Percentiles rank a stretch among this genome's conserved stretches.
Conservation (phyloP, 768 basidiomycete species). For the Hebeloma cylindrosporum region DNA sequence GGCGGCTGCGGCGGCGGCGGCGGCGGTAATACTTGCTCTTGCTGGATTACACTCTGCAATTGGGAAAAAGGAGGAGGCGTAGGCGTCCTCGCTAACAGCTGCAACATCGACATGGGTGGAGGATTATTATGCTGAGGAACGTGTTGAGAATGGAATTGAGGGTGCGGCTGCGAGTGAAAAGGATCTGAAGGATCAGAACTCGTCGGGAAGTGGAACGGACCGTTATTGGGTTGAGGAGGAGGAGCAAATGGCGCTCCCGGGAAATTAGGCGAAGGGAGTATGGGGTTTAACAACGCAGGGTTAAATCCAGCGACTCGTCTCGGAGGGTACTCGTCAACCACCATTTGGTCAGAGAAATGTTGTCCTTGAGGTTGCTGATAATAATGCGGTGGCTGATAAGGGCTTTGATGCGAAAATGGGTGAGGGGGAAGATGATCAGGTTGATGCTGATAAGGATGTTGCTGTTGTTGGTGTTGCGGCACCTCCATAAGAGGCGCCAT, state of each 20-base stretch:
- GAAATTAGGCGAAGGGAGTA: constrained; percentile 32
- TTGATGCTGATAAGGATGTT: constrained; percentile 7
- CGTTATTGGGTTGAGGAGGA: constrained; percentile 9
- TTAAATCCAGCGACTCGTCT: constrained; percentile 47
- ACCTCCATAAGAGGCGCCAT: constrained; percentile 19
- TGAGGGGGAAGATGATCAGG: constrained; percentile 12
- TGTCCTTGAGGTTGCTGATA: constrained; percentile 6
- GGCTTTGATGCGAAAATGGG: constrained; percentile 8
- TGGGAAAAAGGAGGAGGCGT: constrained; percentile 5
- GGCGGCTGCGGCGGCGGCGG: constrained; percentile 4
- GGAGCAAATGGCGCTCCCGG: constrained; percentile 19
- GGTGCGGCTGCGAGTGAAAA: constrained; percentile 13
- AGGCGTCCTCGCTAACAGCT: background rate
- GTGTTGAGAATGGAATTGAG: background rate
- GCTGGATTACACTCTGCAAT: constrained; percentile 13
- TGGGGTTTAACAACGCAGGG: constrained; percentile 53
- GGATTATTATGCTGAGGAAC: too few species aligned
- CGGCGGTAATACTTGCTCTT: constrained; percentile 14
- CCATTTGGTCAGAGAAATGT: constrained; percentile 31
- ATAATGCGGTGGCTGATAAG: constrained; percentile 3
- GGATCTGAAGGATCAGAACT: constrained; percentile 19
- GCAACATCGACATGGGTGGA: too few species aligned
- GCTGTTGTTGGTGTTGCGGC: constrained; percentile 1
- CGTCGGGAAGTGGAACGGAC: constrained; percentile 11
- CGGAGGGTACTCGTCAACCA: constrained; percentile 35